Conservation (phyloP, 2,329 filamentous ascomycete species). For the Colletotrichum tropicale region DNA sequence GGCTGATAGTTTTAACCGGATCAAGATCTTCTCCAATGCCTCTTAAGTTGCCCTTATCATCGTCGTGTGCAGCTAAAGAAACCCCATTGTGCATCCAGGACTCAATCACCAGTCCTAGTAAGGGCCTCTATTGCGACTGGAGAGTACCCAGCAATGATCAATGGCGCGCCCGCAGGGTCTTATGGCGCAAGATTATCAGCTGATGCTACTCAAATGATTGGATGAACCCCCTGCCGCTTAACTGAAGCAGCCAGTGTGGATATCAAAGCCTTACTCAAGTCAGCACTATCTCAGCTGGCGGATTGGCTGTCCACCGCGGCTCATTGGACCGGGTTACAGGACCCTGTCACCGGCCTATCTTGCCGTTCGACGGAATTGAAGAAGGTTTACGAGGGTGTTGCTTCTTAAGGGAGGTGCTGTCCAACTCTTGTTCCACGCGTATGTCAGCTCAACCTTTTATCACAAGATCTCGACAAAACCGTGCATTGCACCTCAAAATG, state of each 20-base stretch:
- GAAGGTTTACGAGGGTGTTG: neutral
- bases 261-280: neutral
- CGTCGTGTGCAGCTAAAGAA: no score
- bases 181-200: neutral
- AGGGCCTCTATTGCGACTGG: neutral
- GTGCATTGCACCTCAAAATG: neutral
- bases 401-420: neutral
- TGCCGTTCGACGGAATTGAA: neutral
- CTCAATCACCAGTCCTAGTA: neutral
- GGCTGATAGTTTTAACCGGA: no score
- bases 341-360: neutral
- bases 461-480: neutral
- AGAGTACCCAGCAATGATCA: neutral
- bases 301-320: neutral
- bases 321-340: neutral
- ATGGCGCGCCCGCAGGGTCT: neutral
- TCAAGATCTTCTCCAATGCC: no score
- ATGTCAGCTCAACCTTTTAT: neutral
- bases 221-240: neutral
- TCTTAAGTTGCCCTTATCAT: no score
- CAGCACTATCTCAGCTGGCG: neutral
- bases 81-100: neutral
- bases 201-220: neutral
- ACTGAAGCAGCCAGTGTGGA: neutral
- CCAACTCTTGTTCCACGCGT: neutral